Evolutionary conservation across 208 protist genomes (phyloP).

Genomic region (Borovskyia barvae): DNA sequence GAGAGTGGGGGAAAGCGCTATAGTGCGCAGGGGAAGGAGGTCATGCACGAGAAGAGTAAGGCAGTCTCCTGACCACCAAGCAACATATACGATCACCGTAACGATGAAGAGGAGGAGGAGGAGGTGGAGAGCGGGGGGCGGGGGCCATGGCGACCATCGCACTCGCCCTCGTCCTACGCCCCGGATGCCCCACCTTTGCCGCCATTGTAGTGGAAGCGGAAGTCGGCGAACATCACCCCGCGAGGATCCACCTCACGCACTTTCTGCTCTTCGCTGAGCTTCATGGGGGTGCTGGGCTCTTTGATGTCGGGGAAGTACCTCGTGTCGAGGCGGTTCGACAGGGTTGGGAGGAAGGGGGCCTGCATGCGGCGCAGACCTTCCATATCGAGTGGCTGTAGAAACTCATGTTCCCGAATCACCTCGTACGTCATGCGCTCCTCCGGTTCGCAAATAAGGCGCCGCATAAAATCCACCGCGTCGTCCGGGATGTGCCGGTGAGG

Average conservation of each 20-base stretch:
- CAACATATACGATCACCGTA: too few species aligned
- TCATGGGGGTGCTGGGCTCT: slow-evolving; percentile 30
- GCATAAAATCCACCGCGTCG: slow-evolving; percentile 92
- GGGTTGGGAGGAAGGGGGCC: slow-evolving; percentile 67
- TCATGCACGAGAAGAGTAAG: not conserved
- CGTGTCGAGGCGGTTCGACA: slow-evolving; percentile 81
- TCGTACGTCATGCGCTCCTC: slow-evolving; percentile 77
- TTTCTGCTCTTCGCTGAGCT: slow-evolving; percentile 43
- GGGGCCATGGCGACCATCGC: too few species aligned
- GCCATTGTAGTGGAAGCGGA: slow-evolving; percentile 67
- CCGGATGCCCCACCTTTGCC: slow-evolving; percentile 7
- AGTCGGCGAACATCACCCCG: slow-evolving; percentile 88
- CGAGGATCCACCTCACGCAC: slow-evolving; percentile 80
- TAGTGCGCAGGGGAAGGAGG: not conserved
- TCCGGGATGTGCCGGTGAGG: slow-evolving; percentile 73
- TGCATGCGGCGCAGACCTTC: slow-evolving; percentile 47
- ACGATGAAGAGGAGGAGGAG: too few species aligned
- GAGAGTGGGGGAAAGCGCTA: too few species aligned
- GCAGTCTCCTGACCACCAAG: not conserved
- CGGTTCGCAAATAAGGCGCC: slow-evolving; percentile 85
- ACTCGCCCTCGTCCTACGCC: too few species aligned
- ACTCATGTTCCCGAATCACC: slow-evolving; percentile 78
- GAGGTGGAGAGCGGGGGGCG: too few species aligned
- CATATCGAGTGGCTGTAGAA: slow-evolving; percentile 76
- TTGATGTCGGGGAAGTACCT: slow-evolving; percentile 88